Conservation (phyloP, 2,329 filamentous ascomycete species). For the Nemania serpens region DNA sequence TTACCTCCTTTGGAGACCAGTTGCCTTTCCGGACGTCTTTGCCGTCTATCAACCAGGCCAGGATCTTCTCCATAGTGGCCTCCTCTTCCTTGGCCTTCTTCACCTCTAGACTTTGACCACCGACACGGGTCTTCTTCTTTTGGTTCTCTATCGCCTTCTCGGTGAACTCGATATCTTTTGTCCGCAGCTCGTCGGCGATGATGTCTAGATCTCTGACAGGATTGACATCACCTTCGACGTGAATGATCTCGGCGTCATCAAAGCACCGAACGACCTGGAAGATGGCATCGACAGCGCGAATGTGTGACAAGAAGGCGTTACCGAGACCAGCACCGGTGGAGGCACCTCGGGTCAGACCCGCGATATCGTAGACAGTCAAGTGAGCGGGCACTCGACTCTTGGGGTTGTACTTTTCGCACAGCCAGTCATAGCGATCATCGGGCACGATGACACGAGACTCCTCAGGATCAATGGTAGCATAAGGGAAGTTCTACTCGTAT, state of each 20-base stretch:
- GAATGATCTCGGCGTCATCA: constrained; percentile 98
- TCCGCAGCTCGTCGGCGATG: constrained; percentile 92
- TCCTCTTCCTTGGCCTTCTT: constrained; percentile 97
- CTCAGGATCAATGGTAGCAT: constrained; percentile 98
- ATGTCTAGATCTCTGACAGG: constrained; percentile 93
- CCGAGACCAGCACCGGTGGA: constrained; percentile 97
- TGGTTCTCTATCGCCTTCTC: constrained; percentile 93
- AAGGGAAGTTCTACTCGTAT: constrained; percentile 82
- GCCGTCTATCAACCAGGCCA: constrained; percentile 80
- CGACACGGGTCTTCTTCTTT: constrained; percentile 92
- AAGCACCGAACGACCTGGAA: constrained; percentile 97
- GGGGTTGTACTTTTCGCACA: constrained; percentile 94
- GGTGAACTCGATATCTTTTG: constrained; percentile 98
- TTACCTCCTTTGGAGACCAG: constrained; percentile 95
- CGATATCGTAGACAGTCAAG: constrained; percentile 98
- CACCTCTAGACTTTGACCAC: constrained; percentile 94
- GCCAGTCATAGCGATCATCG: constrained; percentile 94
- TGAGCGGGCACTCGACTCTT: constrained; percentile 97
- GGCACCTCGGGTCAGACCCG: constrained; percentile 91
- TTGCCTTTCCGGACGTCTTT: constrained; percentile 91
- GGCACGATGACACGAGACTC: constrained; percentile 97
- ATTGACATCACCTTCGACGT: constrained; percentile 98
- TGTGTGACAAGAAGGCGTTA: constrained; percentile 98
- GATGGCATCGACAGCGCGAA: constrained; percentile 96
- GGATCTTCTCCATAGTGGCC: constrained; percentile 87